Conservation (phyloP, 345 rosid genomes). For the Corymbia maculata region DNA sequence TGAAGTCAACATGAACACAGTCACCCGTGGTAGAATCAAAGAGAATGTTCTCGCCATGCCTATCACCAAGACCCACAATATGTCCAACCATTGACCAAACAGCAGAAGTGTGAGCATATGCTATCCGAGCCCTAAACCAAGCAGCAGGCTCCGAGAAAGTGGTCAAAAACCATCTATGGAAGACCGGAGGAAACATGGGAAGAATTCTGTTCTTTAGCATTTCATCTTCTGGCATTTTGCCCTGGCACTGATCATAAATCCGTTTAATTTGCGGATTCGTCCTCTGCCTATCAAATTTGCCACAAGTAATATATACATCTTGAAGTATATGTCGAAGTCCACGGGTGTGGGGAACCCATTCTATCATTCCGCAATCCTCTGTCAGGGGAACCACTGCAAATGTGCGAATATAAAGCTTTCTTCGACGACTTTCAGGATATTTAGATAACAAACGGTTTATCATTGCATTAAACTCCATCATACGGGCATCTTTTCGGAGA, state of each 20-base stretch:
- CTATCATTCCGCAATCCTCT: conserved; percentile 98
- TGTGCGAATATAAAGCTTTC: conserved; percentile 89
- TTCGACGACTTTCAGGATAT: conserved; percentile 90
- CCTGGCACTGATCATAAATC: conserved; percentile 79
- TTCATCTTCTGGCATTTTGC: conserved; percentile 74
- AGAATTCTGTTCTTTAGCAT: conserved; percentile 88
- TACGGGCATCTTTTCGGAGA: conserved; percentile 96
- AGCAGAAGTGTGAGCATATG: conserved; percentile 95
- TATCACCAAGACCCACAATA: conserved; percentile 93
- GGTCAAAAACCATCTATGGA: conserved; percentile 91
- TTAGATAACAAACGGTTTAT: conserved; percentile 84
- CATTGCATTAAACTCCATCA: conserved; percentile 99
- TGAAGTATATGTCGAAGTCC: conserved; percentile 94
- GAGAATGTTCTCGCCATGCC: conserved; percentile 98
- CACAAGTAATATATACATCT: conserved; percentile 65
- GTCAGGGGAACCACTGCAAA: conserved; percentile 96
- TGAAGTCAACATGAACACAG: conserved; percentile 97
- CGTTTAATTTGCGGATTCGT: conserved; percentile 87
- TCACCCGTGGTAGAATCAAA: conserved; percentile 98
- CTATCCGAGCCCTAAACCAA: conserved; percentile 95
- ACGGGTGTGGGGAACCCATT: conserved; percentile 97
- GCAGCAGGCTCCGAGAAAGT: conserved; percentile 99
- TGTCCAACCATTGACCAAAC: conserved; percentile 99
- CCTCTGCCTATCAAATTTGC: conserved; percentile 86
- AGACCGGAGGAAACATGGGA: conserved; percentile 93